phyloP scores from a whole-genome alignment of 164 flowering plant species.

The Tetrastigma voinierianum region DNA sequence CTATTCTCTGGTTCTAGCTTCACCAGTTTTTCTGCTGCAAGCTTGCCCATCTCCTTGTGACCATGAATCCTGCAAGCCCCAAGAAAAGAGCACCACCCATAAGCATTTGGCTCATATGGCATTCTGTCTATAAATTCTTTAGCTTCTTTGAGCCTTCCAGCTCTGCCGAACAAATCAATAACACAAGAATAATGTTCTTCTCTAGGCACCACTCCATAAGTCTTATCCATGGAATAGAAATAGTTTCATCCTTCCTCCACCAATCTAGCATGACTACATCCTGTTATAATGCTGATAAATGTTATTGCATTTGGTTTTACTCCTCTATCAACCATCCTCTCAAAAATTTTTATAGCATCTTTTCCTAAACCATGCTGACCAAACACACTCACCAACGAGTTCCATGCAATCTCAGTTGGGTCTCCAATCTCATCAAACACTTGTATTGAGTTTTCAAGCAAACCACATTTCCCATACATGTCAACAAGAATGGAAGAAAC shows the following conservation, averaged over 20 bases:
- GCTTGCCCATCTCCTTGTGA: conserved; percentile 41
- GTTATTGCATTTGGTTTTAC: conserved; percentile 47
- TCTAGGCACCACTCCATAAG: conserved; percentile 36
- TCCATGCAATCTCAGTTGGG: conserved; percentile 48
- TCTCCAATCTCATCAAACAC: conserved; percentile 30
- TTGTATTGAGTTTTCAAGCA: conserved; percentile 34
- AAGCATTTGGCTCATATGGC: conserved; percentile 53
- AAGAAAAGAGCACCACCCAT: conserved; percentile 55
- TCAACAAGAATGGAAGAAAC: conserved; percentile 46
- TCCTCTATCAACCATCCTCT: conserved; percentile 31
- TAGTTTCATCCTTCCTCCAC: conserved; percentile 49
- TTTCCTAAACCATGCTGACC: conserved; percentile 52
- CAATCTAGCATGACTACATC: conserved; percentile 63
- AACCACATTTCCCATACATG: conserved; percentile 64
- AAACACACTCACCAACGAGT: conserved; percentile 49
- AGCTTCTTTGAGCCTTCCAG: conserved; percentile 49
- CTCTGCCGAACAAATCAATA: conserved; percentile 52
- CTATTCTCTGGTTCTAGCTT: conserved; percentile 53
- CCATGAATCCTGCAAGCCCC: conserved; percentile 48
- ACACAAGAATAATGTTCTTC: conserved; percentile 57
- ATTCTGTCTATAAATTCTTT: conserved; percentile 43
- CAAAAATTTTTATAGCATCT: conserved; percentile 34
- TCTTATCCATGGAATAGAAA: conserved; percentile 41
- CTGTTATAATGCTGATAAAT: conserved; percentile 42
- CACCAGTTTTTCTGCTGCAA: conserved; percentile 51